Percentiles rank a stretch among this genome's conserved stretches.
phyloP scores from a whole-genome alignment of 257 asterid genomes.

The Voacanga thouarsii region DNA sequence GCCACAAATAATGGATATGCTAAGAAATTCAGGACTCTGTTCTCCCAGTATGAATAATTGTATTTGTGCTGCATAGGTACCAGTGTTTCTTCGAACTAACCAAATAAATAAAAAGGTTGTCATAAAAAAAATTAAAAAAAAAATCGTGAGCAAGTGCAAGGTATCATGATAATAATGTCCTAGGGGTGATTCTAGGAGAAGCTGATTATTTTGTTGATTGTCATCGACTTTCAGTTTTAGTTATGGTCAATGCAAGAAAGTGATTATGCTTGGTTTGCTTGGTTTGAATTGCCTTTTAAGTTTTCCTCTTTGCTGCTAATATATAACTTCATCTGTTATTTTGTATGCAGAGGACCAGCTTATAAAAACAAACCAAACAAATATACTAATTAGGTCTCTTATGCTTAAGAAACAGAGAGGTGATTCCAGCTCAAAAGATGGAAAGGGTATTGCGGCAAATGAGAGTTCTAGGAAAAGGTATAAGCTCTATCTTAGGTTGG shows the following conservation, averaged over 20 bases:
- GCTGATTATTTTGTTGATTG: background rate
- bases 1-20: background rate
- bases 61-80: background rate
- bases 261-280: slow-evolving; percentile 1
- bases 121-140: too few relatives aligned
- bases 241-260: background rate
- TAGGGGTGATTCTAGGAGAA: background rate
- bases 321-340: background rate
- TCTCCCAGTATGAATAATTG: background rate
- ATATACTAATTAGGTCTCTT: slow-evolving; percentile 75
- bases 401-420: slow-evolving; percentile 62
- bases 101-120: background rate
- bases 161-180: background rate
- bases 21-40: background rate
- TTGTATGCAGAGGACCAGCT: slow-evolving; percentile 54
- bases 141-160: background rate
- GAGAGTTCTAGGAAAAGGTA: slow-evolving; percentile 70
- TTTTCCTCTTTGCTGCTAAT: background rate
- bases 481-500: slow-evolving; percentile 19
- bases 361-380: slow-evolving; percentile 69
- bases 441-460: slow-evolving; percentile 36
- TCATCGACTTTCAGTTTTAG: background rate
- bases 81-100: background rate
- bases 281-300: background rate
- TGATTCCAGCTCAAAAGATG: slow-evolving; percentile 50